Evolutionary conservation across 2,329 filamentous ascomycete species (phyloP).

Genomic region (Penicillium polonicum): DNA sequence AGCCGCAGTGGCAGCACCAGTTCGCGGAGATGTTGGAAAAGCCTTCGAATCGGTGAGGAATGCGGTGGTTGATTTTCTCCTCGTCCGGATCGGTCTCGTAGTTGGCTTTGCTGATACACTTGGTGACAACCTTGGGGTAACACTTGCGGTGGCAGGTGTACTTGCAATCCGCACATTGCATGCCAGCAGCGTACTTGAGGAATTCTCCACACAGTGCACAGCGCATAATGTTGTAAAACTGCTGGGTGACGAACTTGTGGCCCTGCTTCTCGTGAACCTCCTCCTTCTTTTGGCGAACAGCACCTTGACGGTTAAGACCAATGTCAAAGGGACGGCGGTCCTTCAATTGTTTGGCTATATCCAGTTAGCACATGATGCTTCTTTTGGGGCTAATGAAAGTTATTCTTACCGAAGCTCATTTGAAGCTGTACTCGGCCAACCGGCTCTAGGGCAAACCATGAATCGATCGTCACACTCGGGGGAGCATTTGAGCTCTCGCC

Average conservation of each 20-base stretch:
- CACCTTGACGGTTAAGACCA: slow-evolving; percentile 90
- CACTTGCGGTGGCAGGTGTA: slow-evolving; percentile 99
- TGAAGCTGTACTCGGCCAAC: slow-evolving; percentile 88
- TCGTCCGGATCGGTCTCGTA: slow-evolving; percentile 97
- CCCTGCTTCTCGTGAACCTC: slow-evolving; percentile 98
- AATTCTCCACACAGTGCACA: slow-evolving; percentile 97
- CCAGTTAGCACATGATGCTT: slow-evolving; percentile 19
- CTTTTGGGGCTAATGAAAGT: background rate
- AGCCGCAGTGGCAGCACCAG: slow-evolving; percentile 99
- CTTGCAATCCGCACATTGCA: slow-evolving; percentile 99
- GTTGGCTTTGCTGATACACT: slow-evolving; percentile 99
- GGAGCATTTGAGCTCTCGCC: slow-evolving; percentile 33
- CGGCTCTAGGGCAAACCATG: slow-evolving; percentile 96
- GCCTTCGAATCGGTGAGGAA: slow-evolving; percentile 94
- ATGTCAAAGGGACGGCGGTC: slow-evolving; percentile 80
- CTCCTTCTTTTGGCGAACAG: slow-evolving; percentile 95
- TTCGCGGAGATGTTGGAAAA: slow-evolving; percentile 98
- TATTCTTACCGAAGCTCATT: slow-evolving; percentile 69
- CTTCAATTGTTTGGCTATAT: slow-evolving; percentile 74
- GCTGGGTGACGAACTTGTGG: slow-evolving; percentile 97
- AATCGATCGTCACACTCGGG: slow-evolving; percentile 63
- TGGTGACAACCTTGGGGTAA: slow-evolving; percentile 93
- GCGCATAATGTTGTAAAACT: slow-evolving; percentile 99
- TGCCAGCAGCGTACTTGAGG: slow-evolving; percentile 95
- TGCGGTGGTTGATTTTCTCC: slow-evolving; percentile 99